Evolutionary conservation across 2,329 filamentous ascomycete species (phyloP).

Genomic region (Xylaria sp.): DNA sequence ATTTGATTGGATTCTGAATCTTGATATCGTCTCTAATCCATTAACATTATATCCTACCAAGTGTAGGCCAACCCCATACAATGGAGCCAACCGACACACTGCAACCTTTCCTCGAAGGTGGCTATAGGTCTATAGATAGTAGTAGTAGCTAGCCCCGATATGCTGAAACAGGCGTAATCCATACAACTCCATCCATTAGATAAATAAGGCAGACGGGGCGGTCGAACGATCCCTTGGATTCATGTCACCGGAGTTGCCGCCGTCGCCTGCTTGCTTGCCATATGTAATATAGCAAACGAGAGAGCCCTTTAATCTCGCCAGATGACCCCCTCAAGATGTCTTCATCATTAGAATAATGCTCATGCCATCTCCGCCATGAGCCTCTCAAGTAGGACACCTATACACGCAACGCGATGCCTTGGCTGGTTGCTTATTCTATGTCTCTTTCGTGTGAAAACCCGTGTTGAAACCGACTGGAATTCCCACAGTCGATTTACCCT

Average conservation of each 20-base stretch:
- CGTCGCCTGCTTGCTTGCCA: constrained; percentile 9
- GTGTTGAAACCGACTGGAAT: constrained; percentile 41
- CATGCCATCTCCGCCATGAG: constrained; percentile 36
- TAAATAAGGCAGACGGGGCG: constrained; percentile 15
- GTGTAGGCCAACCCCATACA: constrained; percentile 26
- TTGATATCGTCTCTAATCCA: constrained; percentile 37
- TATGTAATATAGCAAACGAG: constrained; percentile 16
- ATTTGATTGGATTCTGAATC: constrained; percentile 29
- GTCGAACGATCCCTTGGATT: constrained; percentile 8
- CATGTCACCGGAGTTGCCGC: not conserved
- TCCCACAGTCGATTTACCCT: constrained; percentile 38
- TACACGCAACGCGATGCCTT: constrained; percentile 33
- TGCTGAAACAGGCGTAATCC: constrained; percentile 30
- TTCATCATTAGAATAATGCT: constrained; percentile 39
- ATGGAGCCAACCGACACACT: constrained; percentile 15
- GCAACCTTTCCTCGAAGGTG: constrained; percentile 23
- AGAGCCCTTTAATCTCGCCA: not conserved
- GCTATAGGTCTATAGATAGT: constrained; percentile 37
- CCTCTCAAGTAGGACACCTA: constrained; percentile 32
- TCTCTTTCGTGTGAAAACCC: constrained; percentile 35
- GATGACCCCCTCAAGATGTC: constrained; percentile 18
- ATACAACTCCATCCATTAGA: constrained; percentile 34
- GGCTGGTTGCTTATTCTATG: constrained; percentile 38
- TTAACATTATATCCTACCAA: constrained; percentile 41
- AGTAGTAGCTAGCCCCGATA: constrained; percentile 30